Percentiles rank a stretch among this genome's conserved stretches.
Evolutionary conservation across 352 stramenopile genomes (phyloP).

Genomic region (Aphanomyces cochlioides): DNA sequence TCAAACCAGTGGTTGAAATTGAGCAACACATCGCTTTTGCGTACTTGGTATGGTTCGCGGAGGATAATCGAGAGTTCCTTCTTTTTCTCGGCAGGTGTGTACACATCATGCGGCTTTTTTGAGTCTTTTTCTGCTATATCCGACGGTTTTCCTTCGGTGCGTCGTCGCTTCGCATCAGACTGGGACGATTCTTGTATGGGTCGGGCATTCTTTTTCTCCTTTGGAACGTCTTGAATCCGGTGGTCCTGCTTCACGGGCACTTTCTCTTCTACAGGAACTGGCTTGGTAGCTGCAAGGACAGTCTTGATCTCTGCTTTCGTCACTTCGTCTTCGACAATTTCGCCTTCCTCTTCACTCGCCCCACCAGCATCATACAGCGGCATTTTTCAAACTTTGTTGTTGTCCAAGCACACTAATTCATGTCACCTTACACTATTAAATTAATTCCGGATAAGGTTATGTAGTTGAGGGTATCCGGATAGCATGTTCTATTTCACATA

Average conservation of each 20-base stretch:
- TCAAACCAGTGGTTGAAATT: constrained; percentile 29
- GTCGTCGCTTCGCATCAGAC: constrained; percentile 6
- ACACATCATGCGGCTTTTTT: constrained; percentile 18
- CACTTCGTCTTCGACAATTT: constrained; percentile 28
- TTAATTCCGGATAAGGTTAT: too few relatives aligned
- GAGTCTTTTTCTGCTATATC: background rate
- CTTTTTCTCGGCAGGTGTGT: constrained; percentile 9
- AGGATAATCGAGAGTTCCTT: constrained; percentile 22
- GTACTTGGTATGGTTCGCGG: constrained; percentile 23
- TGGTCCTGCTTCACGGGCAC: background rate
- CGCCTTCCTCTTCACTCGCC: constrained; percentile 25
- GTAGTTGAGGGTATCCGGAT: too few relatives aligned
- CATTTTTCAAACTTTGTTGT: background rate
- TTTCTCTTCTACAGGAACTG: background rate
- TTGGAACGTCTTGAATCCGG: background rate
- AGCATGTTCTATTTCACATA: too few relatives aligned
- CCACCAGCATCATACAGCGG: constrained; percentile 9
- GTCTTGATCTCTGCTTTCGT: constrained; percentile 6
- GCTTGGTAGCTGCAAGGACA: background rate
- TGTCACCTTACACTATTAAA: too few relatives aligned
- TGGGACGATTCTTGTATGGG: background rate
- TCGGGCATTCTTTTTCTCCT: background rate
- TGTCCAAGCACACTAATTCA: background rate
- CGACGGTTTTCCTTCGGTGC: background rate
- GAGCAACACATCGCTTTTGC: constrained; percentile 16